Evolutionary conservation across 176 grass and related monocot genomes (phyloP), one percentile per base, ranked within the genome.

Genomic region (Ananas comosus): DNA sequence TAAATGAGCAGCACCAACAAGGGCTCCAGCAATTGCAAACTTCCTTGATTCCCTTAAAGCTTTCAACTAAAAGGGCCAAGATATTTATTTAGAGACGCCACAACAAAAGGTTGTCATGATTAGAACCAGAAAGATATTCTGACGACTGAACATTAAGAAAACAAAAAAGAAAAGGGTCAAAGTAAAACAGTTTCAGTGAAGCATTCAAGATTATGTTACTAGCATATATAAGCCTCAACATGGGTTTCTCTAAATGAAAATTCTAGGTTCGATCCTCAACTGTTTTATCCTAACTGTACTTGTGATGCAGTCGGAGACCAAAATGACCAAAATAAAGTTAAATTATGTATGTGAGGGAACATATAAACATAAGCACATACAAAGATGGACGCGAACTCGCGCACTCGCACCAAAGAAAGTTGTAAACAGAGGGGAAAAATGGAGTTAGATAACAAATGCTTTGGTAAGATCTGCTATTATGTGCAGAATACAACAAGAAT

Each of bases 41-140:
- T 86, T 90, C 78, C 90, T 88, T n/a, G 94, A 88, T 70, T 99
- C 80, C 74, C 84, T 85, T 27, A 91, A 53, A 58, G 94, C 87
- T 77, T 93, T 90, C 33, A 99, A 80, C 94, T 91, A 65, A 66
- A 71, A 64, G 22, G 11, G 49, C 50, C 16, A 17, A 57, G 14
- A 57, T 57, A 16, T 57, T 57, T 57, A 1, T 17, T 17, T 17
- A 13, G n/a, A 17, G 10, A 61, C 56, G 19, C 54, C 19, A 16
- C 19, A 17, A 59, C 7, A 16, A 59, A 59, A 59, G 33, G 54
- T 10, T n/a, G 52, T 12, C 16, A 59, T 18, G 19, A 59, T 18
- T 18, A 59, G 18, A 58, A 58, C 12, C 19, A 59, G 56, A 7
- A 61, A 61, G 4, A 61, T 61, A 61, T 9, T 61, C 16, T 61